These are phyloP conservation scores for Mortierella sp. DNA, from an alignment of 371 early-diverging fungal species.

Conservation along the genomic window DNA sequence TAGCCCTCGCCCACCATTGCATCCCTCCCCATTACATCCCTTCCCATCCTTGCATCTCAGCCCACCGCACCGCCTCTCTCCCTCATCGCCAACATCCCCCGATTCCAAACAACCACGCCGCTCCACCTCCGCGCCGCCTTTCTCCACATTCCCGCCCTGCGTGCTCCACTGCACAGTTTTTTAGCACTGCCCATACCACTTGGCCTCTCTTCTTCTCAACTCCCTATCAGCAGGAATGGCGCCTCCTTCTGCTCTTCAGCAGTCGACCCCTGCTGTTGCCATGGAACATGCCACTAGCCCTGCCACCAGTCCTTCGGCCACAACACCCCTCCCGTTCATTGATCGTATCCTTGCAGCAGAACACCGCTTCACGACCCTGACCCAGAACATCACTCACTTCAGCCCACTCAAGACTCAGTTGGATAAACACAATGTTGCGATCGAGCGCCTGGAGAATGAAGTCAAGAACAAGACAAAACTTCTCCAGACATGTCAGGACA, in stretches of 20 bases:
- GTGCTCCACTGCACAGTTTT: background rate
- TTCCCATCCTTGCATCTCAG: too few species aligned
- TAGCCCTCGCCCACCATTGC: too few species aligned
- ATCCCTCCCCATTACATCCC: too few species aligned
- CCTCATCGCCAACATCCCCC: too few species aligned
- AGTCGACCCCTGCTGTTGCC: background rate
- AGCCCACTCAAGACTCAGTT: slow-evolving; percentile 48
- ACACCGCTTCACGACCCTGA: slow-evolving; percentile 48
- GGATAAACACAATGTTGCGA: slow-evolving; percentile 44
- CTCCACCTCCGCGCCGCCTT: too few species aligned
- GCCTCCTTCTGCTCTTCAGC: slow-evolving; percentile 7
- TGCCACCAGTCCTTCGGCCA: background rate
- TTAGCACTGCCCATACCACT: background rate
- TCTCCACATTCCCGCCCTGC: too few species aligned
- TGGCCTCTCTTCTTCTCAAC: slow-evolving; percentile 2
- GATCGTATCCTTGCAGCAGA: slow-evolving; percentile 49
- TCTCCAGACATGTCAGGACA: slow-evolving; percentile 37
- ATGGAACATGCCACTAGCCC: background rate
- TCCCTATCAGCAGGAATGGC: slow-evolving; percentile 3
- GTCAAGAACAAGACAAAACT: slow-evolving; percentile 38
- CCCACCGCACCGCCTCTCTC: too few species aligned
- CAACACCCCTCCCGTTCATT: slow-evolving; percentile 7
- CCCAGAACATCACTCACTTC: slow-evolving; percentile 53
- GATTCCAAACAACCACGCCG: too few species aligned
- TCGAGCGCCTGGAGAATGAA: slow-evolving; percentile 47